phyloP scores from a whole-genome alignment of 1,139 yeast species.

The Taphrina communis region DNA sequence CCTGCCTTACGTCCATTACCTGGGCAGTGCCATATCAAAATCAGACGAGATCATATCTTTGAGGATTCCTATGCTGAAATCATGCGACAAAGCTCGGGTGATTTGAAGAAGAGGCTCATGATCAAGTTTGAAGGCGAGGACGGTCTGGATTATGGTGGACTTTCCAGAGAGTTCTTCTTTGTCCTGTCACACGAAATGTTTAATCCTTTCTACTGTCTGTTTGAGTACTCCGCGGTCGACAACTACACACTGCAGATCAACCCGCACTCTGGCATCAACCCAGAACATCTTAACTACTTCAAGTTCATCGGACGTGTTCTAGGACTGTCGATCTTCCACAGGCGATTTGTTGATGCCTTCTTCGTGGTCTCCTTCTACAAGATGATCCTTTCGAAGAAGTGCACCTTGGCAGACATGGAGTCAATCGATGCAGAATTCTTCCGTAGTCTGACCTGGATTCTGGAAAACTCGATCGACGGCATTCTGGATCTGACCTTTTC shows the following conservation, averaged over 20 bases:
- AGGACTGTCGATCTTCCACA: slow-evolving; percentile 96
- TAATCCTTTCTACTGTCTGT: slow-evolving; percentile 94
- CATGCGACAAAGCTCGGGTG: slow-evolving; percentile 98
- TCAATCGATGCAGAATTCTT: slow-evolving; percentile 98
- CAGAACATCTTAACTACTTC: slow-evolving; percentile 96
- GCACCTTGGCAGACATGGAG: slow-evolving; percentile 95
- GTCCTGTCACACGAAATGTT: slow-evolving; percentile 97
- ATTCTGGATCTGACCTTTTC: slow-evolving; percentile 86
- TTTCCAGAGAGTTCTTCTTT: slow-evolving; percentile 95
- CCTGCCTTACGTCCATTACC: slow-evolving; percentile 96
- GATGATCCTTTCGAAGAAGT: slow-evolving; percentile 95
- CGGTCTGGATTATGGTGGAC: slow-evolving; percentile 99
- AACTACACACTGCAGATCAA: slow-evolving; percentile 96
- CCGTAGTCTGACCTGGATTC: slow-evolving; percentile 91
- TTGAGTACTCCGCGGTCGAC: slow-evolving; percentile 97
- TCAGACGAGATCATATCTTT: slow-evolving; percentile 92
- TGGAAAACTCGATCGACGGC: slow-evolving; percentile 89
- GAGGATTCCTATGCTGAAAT: slow-evolving; percentile 98
- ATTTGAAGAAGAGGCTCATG: slow-evolving; percentile 94
- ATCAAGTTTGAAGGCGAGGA: slow-evolving; percentile 99
- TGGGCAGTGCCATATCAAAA: slow-evolving; percentile 98
- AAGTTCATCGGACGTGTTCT: slow-evolving; percentile 98
- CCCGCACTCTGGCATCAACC: slow-evolving; percentile 97
- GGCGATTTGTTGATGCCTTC: slow-evolving; percentile 96
- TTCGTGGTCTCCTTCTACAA: slow-evolving; percentile 97